Evolutionary conservation across 495 filamentous ascomycete species (phyloP), one percentile per base, ranked within the genome.

Genomic region (Aspergillus heteromorphus): DNA sequence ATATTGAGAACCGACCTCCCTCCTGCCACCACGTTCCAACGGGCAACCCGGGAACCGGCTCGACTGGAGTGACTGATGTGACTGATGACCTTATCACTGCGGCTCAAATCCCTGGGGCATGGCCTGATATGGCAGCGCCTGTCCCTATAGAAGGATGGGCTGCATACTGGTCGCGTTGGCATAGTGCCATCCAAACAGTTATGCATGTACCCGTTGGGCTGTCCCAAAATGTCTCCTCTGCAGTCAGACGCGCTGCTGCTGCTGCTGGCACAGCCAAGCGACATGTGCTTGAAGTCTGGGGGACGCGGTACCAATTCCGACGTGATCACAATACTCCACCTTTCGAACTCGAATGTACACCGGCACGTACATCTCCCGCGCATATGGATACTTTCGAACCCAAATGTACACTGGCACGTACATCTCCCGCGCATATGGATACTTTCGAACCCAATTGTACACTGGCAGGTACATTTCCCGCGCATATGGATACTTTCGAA

Each of bases 71-170:
- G 11, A 38, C 5, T 38, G 34, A 40, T 13, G 48, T 36, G 5
- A 17, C 48, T 20, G 11, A n/a, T 38, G 34, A 38, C n/a, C 13
- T 13, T 4, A 38, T 9, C 34, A 38, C 3, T 41, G 6, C 17
- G 2, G 21, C 6, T 16, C 36, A 7, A 29, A 54, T 61, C 3
- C 59, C 59, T 6, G 59, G 59, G 20, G 36, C 51, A 21, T 61
- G 54, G 54, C 59, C 59, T 16, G 48, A 40, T 1, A 18, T 47
- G 1, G 45, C 48, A 30, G 11, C 6, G 27, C 25, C 23, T 38
- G n/a, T 13, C 36, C 54, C 8, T 21, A 6, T 14, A n/a, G n/a
- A n/a, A n/a, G n/a, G n/a, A n/a, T 55, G 48, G 53, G 6, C 16
- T 16, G 30, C 40, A 18, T 52, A 57, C 27, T 51, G 43, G 40